Evolutionary conservation across 2,329 filamentous ascomycete species (phyloP), one percentile per base, ranked within the genome.

Genomic region (Juglanconis oblonga): DNA sequence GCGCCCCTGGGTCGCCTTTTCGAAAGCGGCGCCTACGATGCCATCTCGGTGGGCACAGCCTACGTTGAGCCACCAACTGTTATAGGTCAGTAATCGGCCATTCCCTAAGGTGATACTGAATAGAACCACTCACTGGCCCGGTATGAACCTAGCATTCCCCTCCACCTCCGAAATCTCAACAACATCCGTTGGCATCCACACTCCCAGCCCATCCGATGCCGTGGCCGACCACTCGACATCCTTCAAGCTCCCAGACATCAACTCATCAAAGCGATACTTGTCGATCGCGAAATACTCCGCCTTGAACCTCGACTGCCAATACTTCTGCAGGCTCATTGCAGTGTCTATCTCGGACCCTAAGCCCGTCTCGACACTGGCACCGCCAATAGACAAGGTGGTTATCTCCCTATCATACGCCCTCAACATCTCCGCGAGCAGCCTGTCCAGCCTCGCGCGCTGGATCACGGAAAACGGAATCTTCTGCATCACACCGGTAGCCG

Each of bases 1-100:
- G 42, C 71, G 71, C 6, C 78, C 78, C 59, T 73, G 77, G 9
- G 80, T 81, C 0, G 79, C 74, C 13, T 64, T 76, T 63, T 83
- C 79, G 3, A 70, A 64, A 11, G 75, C 73, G 55, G 71, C 76
- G 7, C 71, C 73, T 8, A 84, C 76, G 17, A 86, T 81, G 24
- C 83, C 82, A 64, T 86, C 83, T 33, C 81, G 77, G 61, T 80
- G 74, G 2, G 81, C 83, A 64, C 82, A 85, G 40, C 80, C 77
- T 36, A 85, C 72, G 56, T 83, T 82, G 17, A 83, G 68, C 81
- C 83, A 86, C 83, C 81, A 87, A 58, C 83, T 86, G 57, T n/a
- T n/a, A 35, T 2, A 4, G 10, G 45, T 59, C 44, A 64, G 56
- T 40, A 4, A 7, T 40, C 42, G 2, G 33, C 17, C n/a, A 5